Percentiles rank a stretch among this genome's conserved stretches.
Conservation (phyloP, 176 grass and related monocot genomes). For the Rhipidocladum racemiflorum region DNA sequence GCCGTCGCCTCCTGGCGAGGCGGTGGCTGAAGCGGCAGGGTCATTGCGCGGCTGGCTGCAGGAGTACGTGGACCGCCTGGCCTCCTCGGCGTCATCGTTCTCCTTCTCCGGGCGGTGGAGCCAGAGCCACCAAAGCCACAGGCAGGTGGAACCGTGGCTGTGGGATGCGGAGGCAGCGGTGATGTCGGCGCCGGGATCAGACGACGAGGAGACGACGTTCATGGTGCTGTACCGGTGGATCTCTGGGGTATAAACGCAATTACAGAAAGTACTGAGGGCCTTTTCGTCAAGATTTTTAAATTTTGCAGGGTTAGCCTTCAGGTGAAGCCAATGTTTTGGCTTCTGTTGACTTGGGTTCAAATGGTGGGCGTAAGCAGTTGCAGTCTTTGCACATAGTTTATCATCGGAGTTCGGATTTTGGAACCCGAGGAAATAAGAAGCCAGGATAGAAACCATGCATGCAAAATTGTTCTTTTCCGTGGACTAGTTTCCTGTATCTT, state of each 20-base stretch:
- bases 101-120: constrained; percentile 64
- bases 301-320: neutral
- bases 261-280: neutral
- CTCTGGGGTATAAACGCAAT: constrained; percentile 49
- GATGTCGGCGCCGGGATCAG: constrained; percentile 32
- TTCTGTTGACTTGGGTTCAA: constrained; percentile 24
- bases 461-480: constrained; percentile 10
- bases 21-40: constrained; percentile 58
- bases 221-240: constrained; percentile 80
- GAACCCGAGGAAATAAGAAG: constrained; percentile 15
- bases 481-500: neutral
- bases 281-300: neutral
- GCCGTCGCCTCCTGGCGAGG: constrained; percentile 39
- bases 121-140: constrained; percentile 19
- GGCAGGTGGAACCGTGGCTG: constrained; percentile 48
- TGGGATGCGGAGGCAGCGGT: constrained; percentile 63
- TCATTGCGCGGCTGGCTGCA: constrained; percentile 63
- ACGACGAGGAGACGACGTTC: constrained; percentile 55
- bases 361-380: constrained; percentile 25
- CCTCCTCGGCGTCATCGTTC: constrained; percentile 48
- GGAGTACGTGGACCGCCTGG: constrained; percentile 72
- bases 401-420: constrained; percentile 42
- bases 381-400: constrained; percentile 33
- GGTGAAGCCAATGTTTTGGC: constrained; percentile 25
- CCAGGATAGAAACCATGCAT: neutral